Conservation (phyloP, 805 yeast genomes). For the Myxozyma monticola region DNA sequence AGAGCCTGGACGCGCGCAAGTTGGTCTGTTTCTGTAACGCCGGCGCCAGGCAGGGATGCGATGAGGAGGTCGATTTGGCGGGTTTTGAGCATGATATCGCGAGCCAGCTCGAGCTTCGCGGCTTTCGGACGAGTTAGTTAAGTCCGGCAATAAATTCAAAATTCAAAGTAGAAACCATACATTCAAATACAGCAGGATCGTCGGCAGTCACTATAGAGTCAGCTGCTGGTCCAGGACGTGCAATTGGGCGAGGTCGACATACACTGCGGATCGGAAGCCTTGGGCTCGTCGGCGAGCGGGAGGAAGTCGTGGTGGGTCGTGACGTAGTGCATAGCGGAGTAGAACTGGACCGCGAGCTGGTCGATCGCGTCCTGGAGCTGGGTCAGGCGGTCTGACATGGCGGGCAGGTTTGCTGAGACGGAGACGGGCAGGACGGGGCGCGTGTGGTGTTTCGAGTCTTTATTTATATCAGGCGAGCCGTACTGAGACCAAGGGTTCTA, state of each 20-base stretch:
- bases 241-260: neutral
- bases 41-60: slow-evolving; percentile 90
- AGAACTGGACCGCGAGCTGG: slow-evolving; percentile 34
- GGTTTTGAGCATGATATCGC: slow-evolving; percentile 80
- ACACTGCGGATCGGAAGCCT: slow-evolving; percentile 26
- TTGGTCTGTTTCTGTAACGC: slow-evolving; percentile 76
- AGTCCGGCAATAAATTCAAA: neutral
- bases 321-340: slow-evolving; percentile 32
- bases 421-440: too few species aligned
- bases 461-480: too few species aligned
- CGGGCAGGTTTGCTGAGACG: too few species aligned
- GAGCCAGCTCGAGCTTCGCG: slow-evolving; percentile 71
- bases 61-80: slow-evolving; percentile 84
- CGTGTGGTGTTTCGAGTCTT: too few species aligned
- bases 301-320: slow-evolving; percentile 57
- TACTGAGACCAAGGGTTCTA: too few species aligned
- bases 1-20: slow-evolving; percentile 60
- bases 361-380: slow-evolving; percentile 34
- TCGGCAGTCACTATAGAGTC: slow-evolving; percentile 14
- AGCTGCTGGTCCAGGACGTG: neutral
- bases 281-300: slow-evolving; percentile 22
- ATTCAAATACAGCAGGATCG: slow-evolving; percentile 25
- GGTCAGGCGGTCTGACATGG: slow-evolving; percentile 29
- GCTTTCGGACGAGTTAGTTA: slow-evolving; percentile 21
- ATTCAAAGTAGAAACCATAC: slow-evolving; percentile 1